Conservation (phyloP, 176 grass and related monocot species). For the Raddia guianensis region DNA sequence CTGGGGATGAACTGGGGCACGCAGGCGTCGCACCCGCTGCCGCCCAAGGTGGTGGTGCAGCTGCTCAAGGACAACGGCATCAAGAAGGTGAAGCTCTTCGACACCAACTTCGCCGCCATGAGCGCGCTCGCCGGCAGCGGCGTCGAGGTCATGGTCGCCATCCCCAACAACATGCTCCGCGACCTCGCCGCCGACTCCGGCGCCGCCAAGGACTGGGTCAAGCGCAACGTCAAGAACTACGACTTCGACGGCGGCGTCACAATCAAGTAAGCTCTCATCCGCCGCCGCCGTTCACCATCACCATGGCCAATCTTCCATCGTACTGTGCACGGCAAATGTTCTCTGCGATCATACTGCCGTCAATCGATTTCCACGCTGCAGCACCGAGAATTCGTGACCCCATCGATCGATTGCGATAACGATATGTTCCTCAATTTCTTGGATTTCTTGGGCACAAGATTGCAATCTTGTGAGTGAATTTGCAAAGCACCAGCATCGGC, state of each 20-base stretch:
- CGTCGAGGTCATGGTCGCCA: conserved; percentile 87
- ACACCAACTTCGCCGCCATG: conserved; percentile 63
- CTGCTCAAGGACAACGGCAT: conserved; percentile 74
- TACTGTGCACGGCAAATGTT: neutral
- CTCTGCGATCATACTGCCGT: neutral
- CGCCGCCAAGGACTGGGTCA: conserved; percentile 72
- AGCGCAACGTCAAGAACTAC: conserved; percentile 53
- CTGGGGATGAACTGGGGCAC: conserved; percentile 93
- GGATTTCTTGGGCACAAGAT: neutral
- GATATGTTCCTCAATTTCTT: neutral
- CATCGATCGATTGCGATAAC: neutral
- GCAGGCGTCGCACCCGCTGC: conserved; percentile 66
- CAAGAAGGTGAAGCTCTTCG: conserved; percentile 92
- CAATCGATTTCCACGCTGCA: neutral
- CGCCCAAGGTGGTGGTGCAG: conserved; percentile 67
- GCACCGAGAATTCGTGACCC: neutral
- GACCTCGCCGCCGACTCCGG: conserved; percentile 54
- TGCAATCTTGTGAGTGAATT: neutral
- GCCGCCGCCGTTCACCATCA: neutral
- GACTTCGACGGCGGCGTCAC: conserved; percentile 77
- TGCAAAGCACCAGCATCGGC: neutral
- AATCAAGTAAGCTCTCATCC: conserved; percentile 60
- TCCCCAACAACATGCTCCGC: conserved; percentile 73
- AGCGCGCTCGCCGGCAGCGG: conserved; percentile 65
- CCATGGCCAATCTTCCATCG: neutral